Percentiles rank a stretch among this genome's conserved stretches.
Conservation (phyloP, 495 filamentous ascomycete genomes). For the Aspergillus wentii region DNA sequence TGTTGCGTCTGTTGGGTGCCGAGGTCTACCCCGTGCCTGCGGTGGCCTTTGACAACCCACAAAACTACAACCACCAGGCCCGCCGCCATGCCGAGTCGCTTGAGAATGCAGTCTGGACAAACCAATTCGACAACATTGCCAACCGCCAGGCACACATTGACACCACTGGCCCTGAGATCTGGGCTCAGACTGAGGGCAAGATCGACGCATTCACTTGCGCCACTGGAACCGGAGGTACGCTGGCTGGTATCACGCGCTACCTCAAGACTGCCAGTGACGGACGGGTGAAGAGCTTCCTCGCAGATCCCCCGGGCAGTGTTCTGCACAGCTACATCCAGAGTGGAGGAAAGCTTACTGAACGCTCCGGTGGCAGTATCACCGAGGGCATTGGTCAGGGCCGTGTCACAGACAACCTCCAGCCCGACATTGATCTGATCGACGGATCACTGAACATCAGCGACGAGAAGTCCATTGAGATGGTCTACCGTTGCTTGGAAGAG, state of each 20-base stretch:
- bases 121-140: conserved; percentile 96
- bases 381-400: conserved; percentile 97
- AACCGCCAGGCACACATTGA: conserved; percentile 94
- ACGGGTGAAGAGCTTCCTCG: conserved; percentile 81
- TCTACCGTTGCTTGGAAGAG: conserved; percentile 94
- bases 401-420: conserved; percentile 88
- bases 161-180: conserved; percentile 96
- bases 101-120: conserved; percentile 95
- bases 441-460: conserved; percentile 83
- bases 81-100: conserved; percentile 76
- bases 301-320: conserved; percentile 89
- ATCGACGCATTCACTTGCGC: conserved; percentile 94
- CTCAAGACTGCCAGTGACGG: conserved; percentile 80
- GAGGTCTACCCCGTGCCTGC: conserved; percentile 97
- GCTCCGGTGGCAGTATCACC: conserved; percentile 86
- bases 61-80: conserved; percentile 98
- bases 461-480: conserved; percentile 95
- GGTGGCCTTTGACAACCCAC: conserved; percentile 90
- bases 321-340: conserved; percentile 87
- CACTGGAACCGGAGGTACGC: conserved; percentile 87
- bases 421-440: conserved; percentile 79
- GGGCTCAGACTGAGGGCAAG: conserved; percentile 84
- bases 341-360: conserved; percentile 74
- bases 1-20: conserved; percentile 86
- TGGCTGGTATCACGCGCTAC: conserved; percentile 86